Percentiles rank a stretch among this genome's conserved stretches.
phyloP scores from a whole-genome alignment of 2,329 filamentous ascomycete species.

The Parastagonospora avenae region DNA sequence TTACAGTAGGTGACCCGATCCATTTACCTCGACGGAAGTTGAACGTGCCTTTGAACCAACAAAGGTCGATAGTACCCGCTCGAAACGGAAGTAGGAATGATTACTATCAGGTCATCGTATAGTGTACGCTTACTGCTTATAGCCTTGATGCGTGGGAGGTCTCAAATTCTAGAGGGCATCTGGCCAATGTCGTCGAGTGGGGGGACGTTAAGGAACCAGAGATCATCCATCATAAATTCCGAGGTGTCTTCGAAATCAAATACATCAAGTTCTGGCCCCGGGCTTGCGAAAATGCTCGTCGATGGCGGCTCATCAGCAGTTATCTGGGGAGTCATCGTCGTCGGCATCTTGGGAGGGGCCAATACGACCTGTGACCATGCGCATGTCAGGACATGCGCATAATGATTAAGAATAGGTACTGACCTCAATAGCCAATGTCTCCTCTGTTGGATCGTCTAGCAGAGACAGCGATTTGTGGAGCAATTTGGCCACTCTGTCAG shows the following conservation, averaged over 20 bases:
- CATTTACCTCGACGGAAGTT: too few species aligned
- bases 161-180: too few species aligned
- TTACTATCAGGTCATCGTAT: too few species aligned
- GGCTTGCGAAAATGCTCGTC: slow-evolving; percentile 4
- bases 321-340: background rate
- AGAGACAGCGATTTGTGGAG: slow-evolving; percentile 24
- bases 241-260: slow-evolving; percentile 12
- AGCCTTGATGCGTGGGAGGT: too few species aligned
- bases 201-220: slow-evolving; percentile 21
- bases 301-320: background rate
- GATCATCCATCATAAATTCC: slow-evolving; percentile 26
- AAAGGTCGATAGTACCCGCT: too few species aligned
- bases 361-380: slow-evolving; percentile 2
- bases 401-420: slow-evolving; percentile 1
- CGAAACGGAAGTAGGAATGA: too few species aligned
- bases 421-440: slow-evolving; percentile 17
- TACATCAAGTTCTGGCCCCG: slow-evolving; percentile 11
- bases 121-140: too few species aligned
- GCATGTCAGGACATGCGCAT: background rate
- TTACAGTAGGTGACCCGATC: too few species aligned
- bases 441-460: slow-evolving; percentile 19
- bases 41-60: too few species aligned
- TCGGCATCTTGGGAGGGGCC: background rate
- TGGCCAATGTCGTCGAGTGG: too few species aligned
- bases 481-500: slow-evolving; percentile 20